Evolutionary conservation across 345 rosid species (phyloP).

Genomic region (Gossypium australe): DNA sequence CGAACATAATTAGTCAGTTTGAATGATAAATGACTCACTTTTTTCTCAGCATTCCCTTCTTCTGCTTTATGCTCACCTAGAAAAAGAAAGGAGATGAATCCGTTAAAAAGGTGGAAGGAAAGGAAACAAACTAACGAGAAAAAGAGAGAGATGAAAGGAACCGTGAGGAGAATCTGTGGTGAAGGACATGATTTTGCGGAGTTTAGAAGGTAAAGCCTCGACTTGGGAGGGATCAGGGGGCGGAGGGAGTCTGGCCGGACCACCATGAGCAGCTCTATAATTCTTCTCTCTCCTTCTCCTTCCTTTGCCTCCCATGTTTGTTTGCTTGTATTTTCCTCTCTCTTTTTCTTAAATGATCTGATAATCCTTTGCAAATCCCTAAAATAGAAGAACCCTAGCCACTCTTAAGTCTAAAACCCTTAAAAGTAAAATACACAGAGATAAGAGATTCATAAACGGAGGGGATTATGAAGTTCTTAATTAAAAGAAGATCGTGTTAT

Average conservation of each 20-base stretch:
- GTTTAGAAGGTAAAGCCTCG: conserved; percentile 75
- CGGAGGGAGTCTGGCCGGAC: conserved; percentile 65
- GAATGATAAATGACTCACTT: conserved; percentile 3
- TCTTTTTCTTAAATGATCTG: too few relatives aligned
- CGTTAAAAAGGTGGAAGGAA: background rate
- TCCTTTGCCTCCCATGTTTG: conserved; percentile 81
- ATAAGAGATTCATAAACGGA: too few relatives aligned
- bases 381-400: background rate
- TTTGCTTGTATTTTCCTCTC: background rate
- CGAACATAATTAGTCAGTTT: background rate
- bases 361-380: too few relatives aligned
- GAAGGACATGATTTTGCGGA: conserved; percentile 66
- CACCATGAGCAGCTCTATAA: conserved; percentile 78
- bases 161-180: conserved; percentile 30
- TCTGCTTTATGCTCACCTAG: conserved; percentile 16
- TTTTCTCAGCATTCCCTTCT: conserved; percentile 12
- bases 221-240: conserved; percentile 68
- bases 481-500: too few relatives aligned
- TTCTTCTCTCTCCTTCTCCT: conserved; percentile 78
- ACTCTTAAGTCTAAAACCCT: too few relatives aligned
- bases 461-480: too few relatives aligned
- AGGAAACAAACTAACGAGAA: background rate
- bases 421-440: too few relatives aligned
- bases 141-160: conserved; percentile 7
- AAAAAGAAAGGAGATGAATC: background rate